Conservation (phyloP, 2,329 filamentous ascomycete genomes). For the Fusarium zealandicum region DNA sequence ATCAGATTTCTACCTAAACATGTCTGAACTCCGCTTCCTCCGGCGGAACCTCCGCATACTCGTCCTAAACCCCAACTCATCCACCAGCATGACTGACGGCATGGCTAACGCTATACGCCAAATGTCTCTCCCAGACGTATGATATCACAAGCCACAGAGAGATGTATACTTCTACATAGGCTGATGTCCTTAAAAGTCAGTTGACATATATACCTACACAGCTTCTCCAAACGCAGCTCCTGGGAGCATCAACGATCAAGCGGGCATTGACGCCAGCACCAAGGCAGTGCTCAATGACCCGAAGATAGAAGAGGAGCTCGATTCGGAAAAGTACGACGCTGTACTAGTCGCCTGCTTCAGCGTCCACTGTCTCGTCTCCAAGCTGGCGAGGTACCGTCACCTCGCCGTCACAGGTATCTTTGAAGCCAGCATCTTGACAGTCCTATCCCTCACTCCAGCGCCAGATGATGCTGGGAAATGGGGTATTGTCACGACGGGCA, state of each 20-base stretch:
- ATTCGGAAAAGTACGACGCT: slow-evolving; percentile 67
- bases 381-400: slow-evolving; percentile 54
- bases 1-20: slow-evolving; percentile 6
- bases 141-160: background rate
- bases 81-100: slow-evolving; percentile 72
- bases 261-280: slow-evolving; percentile 71
- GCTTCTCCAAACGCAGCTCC: slow-evolving; percentile 65
- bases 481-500: slow-evolving; percentile 88
- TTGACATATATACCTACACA: slow-evolving; percentile 69
- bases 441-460: slow-evolving; percentile 58
- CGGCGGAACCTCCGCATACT: slow-evolving; percentile 57
- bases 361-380: slow-evolving; percentile 76
- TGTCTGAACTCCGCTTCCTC: slow-evolving; percentile 33
- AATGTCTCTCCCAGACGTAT: slow-evolving; percentile 45
- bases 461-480: slow-evolving; percentile 59
- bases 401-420: slow-evolving; percentile 72
- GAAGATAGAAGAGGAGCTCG: slow-evolving; percentile 43
- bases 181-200: slow-evolving; percentile 46
- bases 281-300: slow-evolving; percentile 67
- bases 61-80: slow-evolving; percentile 83
- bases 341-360: slow-evolving; percentile 91
- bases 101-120: slow-evolving; percentile 60
- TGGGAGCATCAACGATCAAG: slow-evolving; percentile 78
- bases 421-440: slow-evolving; percentile 76
- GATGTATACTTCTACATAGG: slow-evolving; percentile 11